These are phyloP conservation scores for Rubroshorea leprosula DNA, from an alignment of 345 rosid species.

Conservation along the genomic window DNA sequence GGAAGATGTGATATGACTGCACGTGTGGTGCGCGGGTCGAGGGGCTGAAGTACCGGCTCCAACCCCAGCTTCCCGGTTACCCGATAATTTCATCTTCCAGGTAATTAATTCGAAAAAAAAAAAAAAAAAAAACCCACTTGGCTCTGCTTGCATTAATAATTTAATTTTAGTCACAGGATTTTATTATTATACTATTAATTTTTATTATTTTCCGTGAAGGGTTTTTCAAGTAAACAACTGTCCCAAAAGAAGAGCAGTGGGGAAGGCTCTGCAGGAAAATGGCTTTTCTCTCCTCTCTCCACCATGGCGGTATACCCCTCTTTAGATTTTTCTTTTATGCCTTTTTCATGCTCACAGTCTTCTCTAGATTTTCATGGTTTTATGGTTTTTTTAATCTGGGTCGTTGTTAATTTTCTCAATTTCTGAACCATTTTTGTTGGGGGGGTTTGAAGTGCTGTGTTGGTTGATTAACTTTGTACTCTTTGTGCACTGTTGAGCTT, in stretches of 20 bases:
- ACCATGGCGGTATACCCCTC: constrained; percentile 20
- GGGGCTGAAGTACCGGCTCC: constrained; percentile 32
- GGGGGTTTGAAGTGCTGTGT: no score
- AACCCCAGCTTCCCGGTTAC: constrained; percentile 35
- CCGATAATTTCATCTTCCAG: constrained; percentile 3
- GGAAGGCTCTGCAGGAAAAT: constrained; percentile 31
- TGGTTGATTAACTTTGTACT: constrained; percentile 12
- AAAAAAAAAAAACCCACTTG: background rate
- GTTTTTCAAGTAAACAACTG: constrained; percentile 20
- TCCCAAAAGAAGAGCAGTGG: constrained; percentile 30
- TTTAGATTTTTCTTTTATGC: constrained; percentile 4
- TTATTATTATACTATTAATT: constrained; percentile 5
- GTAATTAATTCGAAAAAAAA: background rate
- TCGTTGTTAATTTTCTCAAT: constrained; percentile 16
- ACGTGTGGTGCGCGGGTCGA: constrained; percentile 40
- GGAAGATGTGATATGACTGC: constrained; percentile 29
- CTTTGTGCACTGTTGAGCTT: constrained; percentile 14
- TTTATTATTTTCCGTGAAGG: constrained; percentile 25
- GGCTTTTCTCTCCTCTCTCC: constrained; percentile 23
- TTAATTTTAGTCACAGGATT: no score
- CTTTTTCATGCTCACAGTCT: background rate
- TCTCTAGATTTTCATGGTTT: constrained; percentile 13
- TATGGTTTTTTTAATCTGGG: constrained; percentile 19
- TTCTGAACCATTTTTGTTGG: constrained; percentile 12
- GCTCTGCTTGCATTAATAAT: background rate